Evolutionary conservation across 345 rosid species (phyloP).

Genomic region (Gossypium rotundifolium): DNA sequence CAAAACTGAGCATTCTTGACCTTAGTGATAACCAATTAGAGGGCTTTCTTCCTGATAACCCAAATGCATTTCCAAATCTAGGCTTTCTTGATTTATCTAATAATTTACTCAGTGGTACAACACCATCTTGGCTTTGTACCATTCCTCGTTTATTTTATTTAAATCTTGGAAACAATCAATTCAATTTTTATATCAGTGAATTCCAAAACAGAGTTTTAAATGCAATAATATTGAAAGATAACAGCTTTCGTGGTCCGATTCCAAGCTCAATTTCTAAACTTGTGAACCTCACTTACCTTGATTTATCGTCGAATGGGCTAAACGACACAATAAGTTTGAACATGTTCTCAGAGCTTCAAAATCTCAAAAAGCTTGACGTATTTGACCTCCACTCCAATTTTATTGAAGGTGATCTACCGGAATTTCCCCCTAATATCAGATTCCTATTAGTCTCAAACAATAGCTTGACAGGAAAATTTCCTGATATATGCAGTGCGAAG

Average conservation of each 20-base stretch:
- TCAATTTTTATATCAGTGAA: neutral
- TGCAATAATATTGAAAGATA: neutral
- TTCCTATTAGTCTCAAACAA: neutral
- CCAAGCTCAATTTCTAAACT: neutral
- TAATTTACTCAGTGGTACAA: neutral
- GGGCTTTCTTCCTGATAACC: neutral
- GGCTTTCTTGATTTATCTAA: neutral
- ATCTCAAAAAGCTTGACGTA: neutral
- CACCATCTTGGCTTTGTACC: neutral
- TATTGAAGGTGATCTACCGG: neutral
- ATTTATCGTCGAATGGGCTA: neutral
- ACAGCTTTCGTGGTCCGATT: neutral
- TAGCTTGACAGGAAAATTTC: neutral
- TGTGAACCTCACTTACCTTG: neutral
- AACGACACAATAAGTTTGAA: too few relatives aligned
- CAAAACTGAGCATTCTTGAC: neutral
- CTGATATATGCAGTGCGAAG: conserved; percentile 6
- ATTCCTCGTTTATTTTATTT: rapidly evolving
- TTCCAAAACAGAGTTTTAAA: neutral
- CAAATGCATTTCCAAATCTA: neutral
- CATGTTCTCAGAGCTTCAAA: neutral
- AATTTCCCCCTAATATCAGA: too few relatives aligned
- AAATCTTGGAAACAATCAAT: neutral
- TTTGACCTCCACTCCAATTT: neutral
- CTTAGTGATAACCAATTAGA: neutral